phyloP scores from a whole-genome alignment of 768 basidiomycete species.

The Favolaschia claudopus region DNA sequence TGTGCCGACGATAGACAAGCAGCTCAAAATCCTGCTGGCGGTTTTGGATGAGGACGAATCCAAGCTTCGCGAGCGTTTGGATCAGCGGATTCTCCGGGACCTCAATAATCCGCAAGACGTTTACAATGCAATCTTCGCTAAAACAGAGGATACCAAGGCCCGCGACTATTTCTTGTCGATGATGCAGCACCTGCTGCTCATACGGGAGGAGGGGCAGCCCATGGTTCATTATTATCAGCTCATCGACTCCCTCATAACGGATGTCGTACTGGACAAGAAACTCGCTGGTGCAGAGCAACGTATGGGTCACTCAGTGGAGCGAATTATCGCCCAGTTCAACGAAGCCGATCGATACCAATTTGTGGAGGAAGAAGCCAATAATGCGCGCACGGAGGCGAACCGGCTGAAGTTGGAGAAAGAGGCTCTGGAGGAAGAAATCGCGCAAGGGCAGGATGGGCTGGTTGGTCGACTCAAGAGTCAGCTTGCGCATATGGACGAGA shows the following conservation, averaged over 20 bases:
- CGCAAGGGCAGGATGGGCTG: constrained; percentile 81
- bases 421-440: constrained; percentile 79
- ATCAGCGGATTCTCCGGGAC: constrained; percentile 78
- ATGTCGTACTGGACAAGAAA: constrained; percentile 93
- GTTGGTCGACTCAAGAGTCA: constrained; percentile 84
- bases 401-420: constrained; percentile 85
- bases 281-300: constrained; percentile 83
- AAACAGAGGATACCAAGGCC: constrained; percentile 80
- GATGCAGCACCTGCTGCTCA: constrained; percentile 91
- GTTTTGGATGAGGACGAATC: constrained; percentile 79
- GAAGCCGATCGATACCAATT: constrained; percentile 84
- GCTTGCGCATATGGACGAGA: constrained; percentile 74
- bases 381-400: constrained; percentile 67
- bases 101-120: constrained; percentile 87
- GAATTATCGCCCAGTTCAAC: constrained; percentile 88
- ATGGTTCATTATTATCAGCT: constrained; percentile 91
- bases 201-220: constrained; percentile 85
- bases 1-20: constrained; percentile 68
- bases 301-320: constrained; percentile 88
- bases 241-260: constrained; percentile 86
- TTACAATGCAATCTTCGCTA: constrained; percentile 81
- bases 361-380: constrained; percentile 80
- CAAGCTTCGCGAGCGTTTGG: constrained; percentile 73
- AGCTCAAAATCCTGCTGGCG: constrained; percentile 66
- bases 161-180: constrained; percentile 90